Percentiles rank a stretch among this genome's conserved stretches.
phyloP scores from a whole-genome alignment of 768 basidiomycete species.

The Pluteus cervinus region DNA sequence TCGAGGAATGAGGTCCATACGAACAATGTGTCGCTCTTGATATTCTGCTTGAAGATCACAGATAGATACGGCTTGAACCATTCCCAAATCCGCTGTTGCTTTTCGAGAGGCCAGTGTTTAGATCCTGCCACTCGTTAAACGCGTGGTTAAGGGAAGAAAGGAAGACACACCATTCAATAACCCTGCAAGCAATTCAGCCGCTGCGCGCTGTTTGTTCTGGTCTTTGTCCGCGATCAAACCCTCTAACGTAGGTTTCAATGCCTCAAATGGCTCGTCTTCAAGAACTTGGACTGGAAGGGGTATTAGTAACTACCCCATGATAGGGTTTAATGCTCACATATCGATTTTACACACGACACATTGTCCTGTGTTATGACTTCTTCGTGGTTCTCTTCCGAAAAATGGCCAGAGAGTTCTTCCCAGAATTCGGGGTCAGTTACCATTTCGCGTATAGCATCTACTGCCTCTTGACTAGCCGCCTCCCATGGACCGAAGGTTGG shows the following conservation, averaged over 20 bases:
- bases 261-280: conserved; percentile 65
- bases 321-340: conserved; percentile 41
- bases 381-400: conserved; percentile 74
- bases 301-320: conserved; percentile 2
- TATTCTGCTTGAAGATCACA: conserved; percentile 58
- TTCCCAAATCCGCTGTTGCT: conserved; percentile 65
- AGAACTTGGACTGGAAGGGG: conserved; percentile 59
- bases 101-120: conserved; percentile 80
- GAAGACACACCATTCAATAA: conserved; percentile 48
- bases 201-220: conserved; percentile 83
- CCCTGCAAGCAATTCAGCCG: conserved; percentile 79
- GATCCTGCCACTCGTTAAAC: conserved; percentile 43
- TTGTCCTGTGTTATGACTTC: conserved; percentile 61
- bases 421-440: conserved; percentile 51
- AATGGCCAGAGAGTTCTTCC: conserved; percentile 62
- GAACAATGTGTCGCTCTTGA: conserved; percentile 76
- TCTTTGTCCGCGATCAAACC: conserved; percentile 62
- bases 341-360: conserved; percentile 66
- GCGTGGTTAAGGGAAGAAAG: not conserved
- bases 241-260: conserved; percentile 55
- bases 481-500: conserved; percentile 63
- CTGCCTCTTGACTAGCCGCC: conserved; percentile 37
- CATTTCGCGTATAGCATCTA: conserved; percentile 45
- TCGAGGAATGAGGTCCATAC: conserved; percentile 80
- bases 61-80: conserved; percentile 73